Evolutionary conservation across 306 rosid species (phyloP).

Genomic region (Sophora flavescens): DNA sequence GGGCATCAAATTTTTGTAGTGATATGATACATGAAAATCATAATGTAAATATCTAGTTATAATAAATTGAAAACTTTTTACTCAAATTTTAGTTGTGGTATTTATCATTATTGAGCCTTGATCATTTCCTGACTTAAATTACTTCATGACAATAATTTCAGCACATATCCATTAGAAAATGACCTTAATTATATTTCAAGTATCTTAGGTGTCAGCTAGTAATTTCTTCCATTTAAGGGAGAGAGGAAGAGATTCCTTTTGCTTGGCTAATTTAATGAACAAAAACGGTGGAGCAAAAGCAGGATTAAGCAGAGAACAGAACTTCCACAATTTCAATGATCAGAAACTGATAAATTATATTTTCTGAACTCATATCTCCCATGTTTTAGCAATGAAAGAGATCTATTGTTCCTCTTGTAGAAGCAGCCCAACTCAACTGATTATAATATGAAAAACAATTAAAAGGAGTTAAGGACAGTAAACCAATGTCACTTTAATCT

Average conservation of each 20-base stretch:
- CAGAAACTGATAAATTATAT: background rate
- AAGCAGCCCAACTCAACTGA: conserved; percentile 23
- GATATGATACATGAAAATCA: background rate
- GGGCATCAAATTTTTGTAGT: conserved; percentile 3
- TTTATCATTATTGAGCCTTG: background rate
- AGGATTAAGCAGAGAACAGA: background rate
- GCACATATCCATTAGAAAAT: too few species aligned
- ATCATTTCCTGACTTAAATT: conserved; percentile 4
- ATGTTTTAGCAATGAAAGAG: conserved; percentile 25
- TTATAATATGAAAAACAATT: conserved; percentile 3
- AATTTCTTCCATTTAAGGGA: too few species aligned
- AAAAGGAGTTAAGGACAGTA: background rate
- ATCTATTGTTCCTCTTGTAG: conserved; percentile 3
- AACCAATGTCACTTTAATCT: background rate
- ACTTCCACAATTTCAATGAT: background rate
- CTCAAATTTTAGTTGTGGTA: background rate
- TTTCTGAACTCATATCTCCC: conserved; percentile 2
- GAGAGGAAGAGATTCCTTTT: too few species aligned
- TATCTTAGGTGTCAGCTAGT: too few species aligned
- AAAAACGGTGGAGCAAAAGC: too few species aligned
- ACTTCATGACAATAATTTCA: too few species aligned
- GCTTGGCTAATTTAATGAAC: too few species aligned
- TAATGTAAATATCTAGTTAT: background rate
- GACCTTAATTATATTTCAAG: too few species aligned
- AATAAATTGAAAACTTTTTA: background rate